Evolutionary conservation across 1,139 yeast genomes (phyloP).

Genomic region (Debaryomyces psychrophilus): DNA sequence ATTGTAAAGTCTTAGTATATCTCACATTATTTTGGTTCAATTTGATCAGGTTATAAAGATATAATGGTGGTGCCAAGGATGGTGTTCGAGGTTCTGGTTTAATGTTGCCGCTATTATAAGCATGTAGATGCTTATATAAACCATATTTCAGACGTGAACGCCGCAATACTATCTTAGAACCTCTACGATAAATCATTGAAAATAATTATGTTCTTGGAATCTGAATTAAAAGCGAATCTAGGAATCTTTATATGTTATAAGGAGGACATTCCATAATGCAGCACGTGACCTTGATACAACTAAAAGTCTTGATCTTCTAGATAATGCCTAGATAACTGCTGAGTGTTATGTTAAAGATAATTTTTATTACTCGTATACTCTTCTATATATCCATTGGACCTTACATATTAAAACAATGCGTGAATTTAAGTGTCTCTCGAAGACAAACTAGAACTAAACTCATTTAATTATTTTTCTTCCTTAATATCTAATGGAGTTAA

Average conservation of each 20-base stretch:
- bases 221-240: not conserved
- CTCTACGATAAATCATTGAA: constrained; percentile 6
- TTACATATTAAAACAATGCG: not conserved
- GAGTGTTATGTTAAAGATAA: not conserved
- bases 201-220: not conserved
- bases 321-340: not conserved
- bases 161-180: constrained; percentile 2
- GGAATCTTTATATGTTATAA: not conserved
- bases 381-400: not conserved
- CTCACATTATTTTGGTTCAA: not conserved
- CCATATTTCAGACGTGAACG: not conserved
- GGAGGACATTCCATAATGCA: not conserved
- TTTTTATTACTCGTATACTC: not conserved
- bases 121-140: not conserved
- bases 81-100: not conserved
- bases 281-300: not conserved
- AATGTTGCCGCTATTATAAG: not conserved
- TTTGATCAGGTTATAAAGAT: not conserved
- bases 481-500: constrained; percentile 35
- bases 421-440: too few relatives aligned
- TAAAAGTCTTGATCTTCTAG: not conserved
- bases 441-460: not conserved
- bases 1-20: not conserved
- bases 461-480: constrained; percentile 10
- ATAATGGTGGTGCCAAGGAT: not conserved